Evolutionary conservation across 2,329 filamentous ascomycete species (phyloP).

Genomic region (Myrmaecium sp.): DNA sequence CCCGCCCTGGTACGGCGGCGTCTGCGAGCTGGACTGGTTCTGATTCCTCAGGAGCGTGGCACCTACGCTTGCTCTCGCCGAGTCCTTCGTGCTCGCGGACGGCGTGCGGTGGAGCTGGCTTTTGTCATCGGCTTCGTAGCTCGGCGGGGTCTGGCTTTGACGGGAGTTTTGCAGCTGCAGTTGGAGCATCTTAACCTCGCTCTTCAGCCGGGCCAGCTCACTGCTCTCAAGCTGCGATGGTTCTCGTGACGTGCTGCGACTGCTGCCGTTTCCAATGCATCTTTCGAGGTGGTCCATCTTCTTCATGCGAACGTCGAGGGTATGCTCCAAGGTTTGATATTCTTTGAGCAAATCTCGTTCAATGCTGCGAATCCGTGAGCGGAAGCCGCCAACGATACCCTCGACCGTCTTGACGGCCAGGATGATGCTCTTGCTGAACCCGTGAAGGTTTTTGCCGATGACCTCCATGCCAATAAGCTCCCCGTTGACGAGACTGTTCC

Average conservation of each 20-base stretch:
- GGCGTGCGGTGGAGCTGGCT: slow-evolving; percentile 8
- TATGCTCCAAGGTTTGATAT: slow-evolving; percentile 71
- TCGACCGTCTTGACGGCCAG: slow-evolving; percentile 79
- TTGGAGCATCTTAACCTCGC: slow-evolving; percentile 43
- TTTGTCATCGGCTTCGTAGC: slow-evolving; percentile 10
- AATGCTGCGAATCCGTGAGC: slow-evolving; percentile 62
- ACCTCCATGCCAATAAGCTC: slow-evolving; percentile 74
- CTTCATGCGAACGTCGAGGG: slow-evolving; percentile 62
- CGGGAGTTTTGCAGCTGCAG: slow-evolving; percentile 50
- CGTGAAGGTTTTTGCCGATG: slow-evolving; percentile 67
- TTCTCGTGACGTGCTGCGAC: slow-evolving; percentile 8
- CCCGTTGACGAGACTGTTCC: slow-evolving; percentile 76
- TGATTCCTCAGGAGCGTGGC: too few species aligned
- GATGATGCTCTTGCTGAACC: slow-evolving; percentile 80
- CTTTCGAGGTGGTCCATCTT: slow-evolving; percentile 77
- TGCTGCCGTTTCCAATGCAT: slow-evolving; percentile 34
- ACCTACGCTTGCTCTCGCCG: slow-evolving; percentile 19
- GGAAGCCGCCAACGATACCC: slow-evolving; percentile 59
- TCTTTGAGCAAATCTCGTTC: slow-evolving; percentile 84
- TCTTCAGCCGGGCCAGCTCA: slow-evolving; percentile 41
- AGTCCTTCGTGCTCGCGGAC: slow-evolving; percentile 11
- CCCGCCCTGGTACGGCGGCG: slow-evolving; percentile 8
- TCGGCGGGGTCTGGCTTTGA: slow-evolving; percentile 17
- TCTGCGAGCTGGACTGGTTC: too few species aligned
- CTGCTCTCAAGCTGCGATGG: slow-evolving; percentile 14